Evolutionary conservation across 495 filamentous ascomycete species (phyloP).

Genomic region (Neurospora cerealis): DNA sequence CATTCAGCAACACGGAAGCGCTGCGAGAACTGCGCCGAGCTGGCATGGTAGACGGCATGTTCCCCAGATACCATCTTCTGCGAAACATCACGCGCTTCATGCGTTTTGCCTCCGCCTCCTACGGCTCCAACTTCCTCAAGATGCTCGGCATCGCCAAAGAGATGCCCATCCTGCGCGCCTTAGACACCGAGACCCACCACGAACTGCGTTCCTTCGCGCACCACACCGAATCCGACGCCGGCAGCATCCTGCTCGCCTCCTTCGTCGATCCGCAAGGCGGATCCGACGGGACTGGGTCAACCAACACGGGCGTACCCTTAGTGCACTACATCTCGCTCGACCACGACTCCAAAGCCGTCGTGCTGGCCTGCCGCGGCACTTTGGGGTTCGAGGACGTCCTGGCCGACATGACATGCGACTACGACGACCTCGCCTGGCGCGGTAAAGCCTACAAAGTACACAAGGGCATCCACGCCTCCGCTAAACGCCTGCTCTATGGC

Average conservation of each 20-base stretch:
- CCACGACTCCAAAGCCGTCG: slow-evolving; percentile 67
- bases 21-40: slow-evolving; percentile 45
- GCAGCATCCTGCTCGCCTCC: slow-evolving; percentile 63
- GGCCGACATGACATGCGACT: slow-evolving; percentile 75
- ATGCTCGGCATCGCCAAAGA: slow-evolving; percentile 54
- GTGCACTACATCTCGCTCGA: slow-evolving; percentile 73
- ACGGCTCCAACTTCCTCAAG: slow-evolving; percentile 60
- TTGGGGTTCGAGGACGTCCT: slow-evolving; percentile 74
- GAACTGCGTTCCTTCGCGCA: slow-evolving; percentile 65
- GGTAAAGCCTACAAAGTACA: slow-evolving; percentile 63
- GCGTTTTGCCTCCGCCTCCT: slow-evolving; percentile 68
- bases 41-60: slow-evolving; percentile 52
- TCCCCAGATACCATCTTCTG: slow-evolving; percentile 56
- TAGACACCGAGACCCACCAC: slow-evolving; percentile 43
- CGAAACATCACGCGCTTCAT: slow-evolving; percentile 66
- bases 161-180: slow-evolving; percentile 33
- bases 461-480: slow-evolving; percentile 76
- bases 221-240: slow-evolving; percentile 56
- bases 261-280: slow-evolving; percentile 69
- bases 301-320: slow-evolving; percentile 63
- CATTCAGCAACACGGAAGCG: slow-evolving; percentile 45
- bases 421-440: slow-evolving; percentile 59
- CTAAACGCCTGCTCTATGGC: slow-evolving; percentile 56
- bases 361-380: slow-evolving; percentile 66
- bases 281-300: slow-evolving; percentile 59